Evolutionary conservation across 805 yeast genomes (phyloP).

Genomic region (Naumovozyma dairenensis): DNA sequence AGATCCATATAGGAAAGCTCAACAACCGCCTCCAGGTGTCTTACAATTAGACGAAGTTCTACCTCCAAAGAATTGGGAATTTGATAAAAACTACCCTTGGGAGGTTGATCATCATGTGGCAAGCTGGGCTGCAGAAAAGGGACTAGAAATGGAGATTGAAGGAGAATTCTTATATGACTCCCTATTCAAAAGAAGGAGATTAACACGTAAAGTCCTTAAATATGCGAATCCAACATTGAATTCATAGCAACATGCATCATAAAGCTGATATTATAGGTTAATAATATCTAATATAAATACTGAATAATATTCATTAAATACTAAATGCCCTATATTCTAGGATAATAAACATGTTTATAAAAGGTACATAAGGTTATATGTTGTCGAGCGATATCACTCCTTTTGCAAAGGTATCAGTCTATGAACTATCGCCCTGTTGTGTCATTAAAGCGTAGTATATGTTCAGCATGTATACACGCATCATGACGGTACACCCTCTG

Average conservation of each 20-base stretch:
- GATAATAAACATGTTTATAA: no score
- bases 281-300: no score
- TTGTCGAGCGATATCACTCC: no score
- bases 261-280: no score
- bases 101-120: constrained; percentile 44
- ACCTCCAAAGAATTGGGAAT: constrained; percentile 72
- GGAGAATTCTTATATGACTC: constrained; percentile 44
- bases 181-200: constrained; percentile 49
- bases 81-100: constrained; percentile 55
- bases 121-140: constrained; percentile 43
- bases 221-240: constrained; percentile 34
- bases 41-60: constrained; percentile 41
- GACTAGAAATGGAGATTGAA: constrained; percentile 26
- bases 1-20: constrained; percentile 37
- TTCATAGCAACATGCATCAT: no score
- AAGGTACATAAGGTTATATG: no score
- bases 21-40: constrained; percentile 59
- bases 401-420: no score
- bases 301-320: no score
- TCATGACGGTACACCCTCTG: constrained; percentile 81
- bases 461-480: no score
- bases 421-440: no score
- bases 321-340: no score
- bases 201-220: constrained; percentile 43
- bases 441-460: no score